Conservation (phyloP, 108 stramenopile species). For the Cylindrotheca closterium region DNA sequence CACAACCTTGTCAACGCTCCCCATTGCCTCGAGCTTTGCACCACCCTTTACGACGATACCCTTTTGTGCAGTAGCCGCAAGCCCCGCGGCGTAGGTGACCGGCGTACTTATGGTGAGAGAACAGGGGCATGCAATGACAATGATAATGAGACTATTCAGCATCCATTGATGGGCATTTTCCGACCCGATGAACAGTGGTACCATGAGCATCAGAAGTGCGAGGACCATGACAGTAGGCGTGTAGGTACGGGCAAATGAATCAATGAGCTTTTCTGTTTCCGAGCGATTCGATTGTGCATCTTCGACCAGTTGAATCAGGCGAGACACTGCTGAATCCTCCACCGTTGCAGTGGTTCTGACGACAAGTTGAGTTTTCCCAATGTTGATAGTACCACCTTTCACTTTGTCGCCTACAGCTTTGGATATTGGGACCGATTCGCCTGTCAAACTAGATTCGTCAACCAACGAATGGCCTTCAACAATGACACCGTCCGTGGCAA, state of each 20-base stretch:
- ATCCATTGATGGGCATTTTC: constrained; percentile 73
- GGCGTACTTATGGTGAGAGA: constrained; percentile 92
- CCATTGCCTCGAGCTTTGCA: constrained; percentile 78
- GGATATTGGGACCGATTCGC: constrained; percentile 76
- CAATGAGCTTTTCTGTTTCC: constrained; percentile 87
- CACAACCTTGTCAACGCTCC: constrained; percentile 63
- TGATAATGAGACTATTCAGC: constrained; percentile 77
- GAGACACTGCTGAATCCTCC: constrained; percentile 78
- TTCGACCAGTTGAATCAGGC: constrained; percentile 77
- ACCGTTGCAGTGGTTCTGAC: constrained; percentile 71
- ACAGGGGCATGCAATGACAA: constrained; percentile 94
- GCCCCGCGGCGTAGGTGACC: constrained; percentile 85
- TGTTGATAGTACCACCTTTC: constrained; percentile 83
- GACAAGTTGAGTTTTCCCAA: constrained; percentile 65
- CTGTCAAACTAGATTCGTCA: constrained; percentile 95
- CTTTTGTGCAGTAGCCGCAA: constrained; percentile 82
- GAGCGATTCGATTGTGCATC: constrained; percentile 84
- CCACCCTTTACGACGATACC: constrained; percentile 90
- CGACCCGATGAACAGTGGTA: constrained; percentile 76
- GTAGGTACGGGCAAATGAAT: constrained; percentile 81
- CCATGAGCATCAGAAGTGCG: constrained; percentile 70
- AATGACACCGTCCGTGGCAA: constrained; percentile 92
- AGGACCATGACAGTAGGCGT: constrained; percentile 79
- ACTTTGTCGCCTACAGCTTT: constrained; percentile 70
- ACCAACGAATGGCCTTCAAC: constrained; percentile 76